Base-by-base conservation (phyloP, 177 flowering plant genomes). In the Vitis hybrid region DNA sequence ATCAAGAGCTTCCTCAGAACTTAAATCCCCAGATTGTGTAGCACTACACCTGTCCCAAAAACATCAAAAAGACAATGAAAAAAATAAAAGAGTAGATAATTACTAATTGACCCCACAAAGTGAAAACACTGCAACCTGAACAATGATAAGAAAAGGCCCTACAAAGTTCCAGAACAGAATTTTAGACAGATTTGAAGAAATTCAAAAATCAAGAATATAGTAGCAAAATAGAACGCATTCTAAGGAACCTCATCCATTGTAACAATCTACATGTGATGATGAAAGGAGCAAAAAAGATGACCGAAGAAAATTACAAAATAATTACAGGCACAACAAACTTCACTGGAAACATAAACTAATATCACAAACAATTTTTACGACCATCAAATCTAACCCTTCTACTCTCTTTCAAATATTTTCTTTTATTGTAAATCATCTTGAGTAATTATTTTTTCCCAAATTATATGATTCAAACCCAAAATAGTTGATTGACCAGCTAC, bases 1-100 rank as follows among this genome's bases (percentile, higher is more conserved):
- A 84, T 95, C 98, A 73, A 93, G 84, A 57, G 98, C 97, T 67
- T 79, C 93, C 69, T 83, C 88, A 74, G 91, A 75, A 64, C 80
- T 86, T 45, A 88, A 79, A 77, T 90, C 82, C 57, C 89, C 97
- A 64, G 91, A 89, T 79, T 91, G 97, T 72, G 79, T 79, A 45
- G 89, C 93, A 78, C 98, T 92, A 84, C 98, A 95, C 72, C 99
- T 95, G 65, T 34, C n/a, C 56, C 56, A 71, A 65, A 71, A 70
- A 49, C 51, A 79, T 12, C 56, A 67, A 49, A 23, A 51, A 11
- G 8, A 62, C 5, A 1, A 18, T 21, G 60, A 34, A 40, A 75
- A 45, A 21, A 58, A 4, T 55, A 26, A 18, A 58, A 23, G 13
- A 40, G 45, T 5, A 40, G 45, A 40, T 40, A 40, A 7, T 40